Percentiles rank a stretch among this genome's conserved stretches.
These are phyloP conservation scores for Aureobasidium sp. DNA, from an alignment of 2,329 filamentous ascomycete genomes.

Conservation along the genomic window DNA sequence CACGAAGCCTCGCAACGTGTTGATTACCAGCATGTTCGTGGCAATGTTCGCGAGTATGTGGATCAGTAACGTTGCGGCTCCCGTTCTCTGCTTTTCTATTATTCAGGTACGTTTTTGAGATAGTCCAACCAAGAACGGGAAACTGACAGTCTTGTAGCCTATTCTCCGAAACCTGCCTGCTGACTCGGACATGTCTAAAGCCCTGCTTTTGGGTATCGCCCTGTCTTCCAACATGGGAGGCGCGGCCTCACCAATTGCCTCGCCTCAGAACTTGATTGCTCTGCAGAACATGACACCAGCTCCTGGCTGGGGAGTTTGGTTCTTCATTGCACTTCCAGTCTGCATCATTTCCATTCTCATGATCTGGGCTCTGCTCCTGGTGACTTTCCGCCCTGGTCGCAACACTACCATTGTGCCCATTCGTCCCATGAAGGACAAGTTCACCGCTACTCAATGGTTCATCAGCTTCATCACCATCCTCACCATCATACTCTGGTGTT, in stretches of 20 bases:
- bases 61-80: slow-evolving; percentile 96
- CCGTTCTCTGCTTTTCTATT: slow-evolving; percentile 94
- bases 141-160: slow-evolving; percentile 49
- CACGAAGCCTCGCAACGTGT: slow-evolving; percentile 77
- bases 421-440: slow-evolving; percentile 78
- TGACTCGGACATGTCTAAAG: slow-evolving; percentile 89
- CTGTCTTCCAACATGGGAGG: slow-evolving; percentile 93
- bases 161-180: slow-evolving; percentile 88
- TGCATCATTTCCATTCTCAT: slow-evolving; percentile 80
- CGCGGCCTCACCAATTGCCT: slow-evolving; percentile 93
- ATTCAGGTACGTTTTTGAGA: slow-evolving; percentile 52
- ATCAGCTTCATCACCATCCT: slow-evolving; percentile 73
- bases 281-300: slow-evolving; percentile 90
- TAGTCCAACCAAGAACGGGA: neutral
- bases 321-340: slow-evolving; percentile 90
- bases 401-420: slow-evolving; percentile 90
- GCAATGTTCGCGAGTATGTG: slow-evolving; percentile 98
- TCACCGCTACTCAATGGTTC: slow-evolving; percentile 87
- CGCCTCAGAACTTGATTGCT: slow-evolving; percentile 94
- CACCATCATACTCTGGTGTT: slow-evolving; percentile 89
- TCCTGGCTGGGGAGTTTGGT: slow-evolving; percentile 93
- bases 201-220: slow-evolving; percentile 89
- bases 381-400: slow-evolving; percentile 76
- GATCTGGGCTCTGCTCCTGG: slow-evolving; percentile 81
- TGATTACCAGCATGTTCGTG: slow-evolving; percentile 98